These are phyloP conservation scores for Tilletia horrida DNA, from an alignment of 1,284 basidiomycete genomes.

Conservation along the genomic window DNA sequence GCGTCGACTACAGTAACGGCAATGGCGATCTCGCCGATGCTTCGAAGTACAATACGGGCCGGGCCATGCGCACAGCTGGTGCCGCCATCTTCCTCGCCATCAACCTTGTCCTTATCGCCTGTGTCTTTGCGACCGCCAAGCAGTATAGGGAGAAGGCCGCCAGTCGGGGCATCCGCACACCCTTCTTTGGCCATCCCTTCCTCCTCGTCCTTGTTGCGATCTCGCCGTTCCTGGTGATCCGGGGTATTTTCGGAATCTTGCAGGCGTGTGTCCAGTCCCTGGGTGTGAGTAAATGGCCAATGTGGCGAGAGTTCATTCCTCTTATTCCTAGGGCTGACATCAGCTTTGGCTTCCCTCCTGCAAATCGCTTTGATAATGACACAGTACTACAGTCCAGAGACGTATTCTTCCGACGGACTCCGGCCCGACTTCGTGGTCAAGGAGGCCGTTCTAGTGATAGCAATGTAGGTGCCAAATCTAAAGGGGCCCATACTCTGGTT, in stretches of 20 bases:
- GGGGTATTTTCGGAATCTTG: conserved; percentile 9
- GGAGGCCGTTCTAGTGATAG: background rate
- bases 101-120: conserved; percentile 6
- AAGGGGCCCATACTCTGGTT: background rate
- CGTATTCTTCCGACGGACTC: background rate
- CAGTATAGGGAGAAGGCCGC: background rate
- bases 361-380: background rate
- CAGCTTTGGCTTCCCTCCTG: no score
- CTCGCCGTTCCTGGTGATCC: background rate
- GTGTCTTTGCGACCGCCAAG: background rate
- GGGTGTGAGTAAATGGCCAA: background rate
- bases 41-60: background rate
- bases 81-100: conserved; percentile 13
- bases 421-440: background rate
- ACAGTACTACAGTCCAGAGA: background rate
- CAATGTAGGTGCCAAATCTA: background rate
- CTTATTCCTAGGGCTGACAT: no score
- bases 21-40: background rate
- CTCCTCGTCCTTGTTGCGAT: background rate
- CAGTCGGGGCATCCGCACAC: background rate
- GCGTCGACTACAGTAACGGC: no score
- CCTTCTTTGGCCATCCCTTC: conserved; percentile 1
- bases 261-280: background rate
- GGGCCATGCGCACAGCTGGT: conserved; percentile 6
- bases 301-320: no score